Percentiles rank a stretch among this genome's conserved stretches.
Evolutionary conservation across 768 basidiomycete species (phyloP).

Genomic region (Trametes meyenii): DNA sequence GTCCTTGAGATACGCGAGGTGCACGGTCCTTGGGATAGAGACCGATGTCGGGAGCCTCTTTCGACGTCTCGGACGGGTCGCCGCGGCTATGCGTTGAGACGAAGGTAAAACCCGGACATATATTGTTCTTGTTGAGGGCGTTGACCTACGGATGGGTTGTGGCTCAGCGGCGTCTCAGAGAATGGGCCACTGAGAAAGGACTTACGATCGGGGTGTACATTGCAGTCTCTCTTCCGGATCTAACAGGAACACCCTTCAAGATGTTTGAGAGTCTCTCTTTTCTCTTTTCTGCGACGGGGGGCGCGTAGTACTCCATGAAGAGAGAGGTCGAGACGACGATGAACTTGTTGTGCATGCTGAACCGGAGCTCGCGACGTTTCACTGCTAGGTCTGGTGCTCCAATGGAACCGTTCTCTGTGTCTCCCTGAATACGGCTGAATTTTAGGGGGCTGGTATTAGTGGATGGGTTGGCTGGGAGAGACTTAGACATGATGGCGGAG

Average conservation of each 20-base stretch:
- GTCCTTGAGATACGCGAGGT: background rate
- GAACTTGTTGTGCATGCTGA: slow-evolving; percentile 3
- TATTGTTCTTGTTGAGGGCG: background rate
- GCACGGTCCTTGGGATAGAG: background rate
- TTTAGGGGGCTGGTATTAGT: background rate
- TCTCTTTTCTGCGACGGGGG: background rate
- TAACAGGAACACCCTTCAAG: background rate
- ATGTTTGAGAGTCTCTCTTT: background rate
- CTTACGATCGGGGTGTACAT: background rate
- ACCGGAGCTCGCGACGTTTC: background rate
- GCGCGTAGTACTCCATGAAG: background rate
- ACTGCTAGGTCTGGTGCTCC: background rate
- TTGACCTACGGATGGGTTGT: background rate
- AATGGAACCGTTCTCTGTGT: background rate
- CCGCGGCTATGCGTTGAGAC: background rate
- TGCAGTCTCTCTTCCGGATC: background rate
- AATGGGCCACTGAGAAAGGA: background rate
- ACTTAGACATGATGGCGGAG: background rate
- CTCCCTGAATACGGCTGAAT: background rate
- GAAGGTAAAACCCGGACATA: background rate
- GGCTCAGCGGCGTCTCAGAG: background rate
- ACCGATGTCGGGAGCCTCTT: background rate
- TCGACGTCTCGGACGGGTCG: background rate
- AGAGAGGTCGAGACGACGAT: background rate
- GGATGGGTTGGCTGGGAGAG: background rate